Evolutionary conservation across 129 eudicot species (phyloP).

Genomic region (Chrysanthemum lavandulifolium): DNA sequence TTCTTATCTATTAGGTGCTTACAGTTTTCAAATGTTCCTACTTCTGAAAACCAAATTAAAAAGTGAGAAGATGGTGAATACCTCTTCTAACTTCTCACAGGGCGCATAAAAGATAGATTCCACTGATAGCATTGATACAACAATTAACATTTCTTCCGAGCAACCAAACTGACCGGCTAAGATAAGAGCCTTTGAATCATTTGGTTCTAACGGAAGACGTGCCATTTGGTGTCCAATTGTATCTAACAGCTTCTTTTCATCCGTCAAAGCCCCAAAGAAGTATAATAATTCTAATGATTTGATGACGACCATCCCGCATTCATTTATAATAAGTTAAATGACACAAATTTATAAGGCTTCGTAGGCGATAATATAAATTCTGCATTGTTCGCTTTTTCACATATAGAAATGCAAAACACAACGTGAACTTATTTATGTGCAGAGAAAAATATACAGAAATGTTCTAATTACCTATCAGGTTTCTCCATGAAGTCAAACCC

Average conservation of each 20-base stretch:
- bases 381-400: neutral
- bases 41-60: neutral
- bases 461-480: conserved; percentile 65
- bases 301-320: conserved; percentile 64
- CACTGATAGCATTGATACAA: conserved; percentile 89
- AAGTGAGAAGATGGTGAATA: conserved; percentile 27
- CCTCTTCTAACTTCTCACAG: conserved; percentile 92
- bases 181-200: conserved; percentile 79
- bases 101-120: conserved; percentile 94
- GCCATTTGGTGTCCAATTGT: conserved; percentile 95
- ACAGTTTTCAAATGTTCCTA: too few species aligned
- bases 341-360: too few species aligned
- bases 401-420: neutral
- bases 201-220: conserved; percentile 82
- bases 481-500: conserved; percentile 96
- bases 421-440: neutral
- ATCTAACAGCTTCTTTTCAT: conserved; percentile 68
- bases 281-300: conserved; percentile 72
- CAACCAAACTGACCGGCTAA: conserved; percentile 81
- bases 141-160: conserved; percentile 89
- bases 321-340: too few species aligned
- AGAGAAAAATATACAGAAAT: neutral
- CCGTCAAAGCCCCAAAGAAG: conserved; percentile 85
- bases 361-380: neutral
- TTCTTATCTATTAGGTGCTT: too few species aligned